Evolutionary conservation across 768 basidiomycete species (phyloP).

Genomic region (Ephemerocybe angulata): DNA sequence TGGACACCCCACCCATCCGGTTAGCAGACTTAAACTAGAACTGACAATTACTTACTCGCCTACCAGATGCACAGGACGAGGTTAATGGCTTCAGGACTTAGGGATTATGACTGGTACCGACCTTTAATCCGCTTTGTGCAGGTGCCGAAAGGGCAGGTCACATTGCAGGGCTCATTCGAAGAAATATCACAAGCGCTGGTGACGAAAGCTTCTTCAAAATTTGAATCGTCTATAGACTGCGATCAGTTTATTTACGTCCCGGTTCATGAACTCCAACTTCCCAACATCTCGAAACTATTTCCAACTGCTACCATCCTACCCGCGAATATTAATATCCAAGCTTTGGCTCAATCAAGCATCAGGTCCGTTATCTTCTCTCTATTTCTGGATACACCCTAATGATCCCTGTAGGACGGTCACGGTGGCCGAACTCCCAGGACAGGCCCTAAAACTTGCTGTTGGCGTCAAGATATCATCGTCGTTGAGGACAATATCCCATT

Average conservation of each 20-base stretch:
- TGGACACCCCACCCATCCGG: conserved; percentile 60
- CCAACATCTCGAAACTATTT: conserved; percentile 42
- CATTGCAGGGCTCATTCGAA: conserved; percentile 43
- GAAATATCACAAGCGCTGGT: conserved; percentile 29
- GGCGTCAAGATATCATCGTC: conserved; percentile 57
- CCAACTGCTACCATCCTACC: conserved; percentile 38
- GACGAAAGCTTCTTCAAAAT: conserved; percentile 30
- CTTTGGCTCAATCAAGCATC: conserved; percentile 51
- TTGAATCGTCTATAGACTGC: conserved; percentile 22
- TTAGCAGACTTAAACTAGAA: conserved; percentile 19
- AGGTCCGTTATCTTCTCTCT: conserved; percentile 30
- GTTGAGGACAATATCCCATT: conserved; percentile 57
- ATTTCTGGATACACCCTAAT: not conserved
- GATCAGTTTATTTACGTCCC: conserved; percentile 39
- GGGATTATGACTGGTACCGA: conserved; percentile 51
- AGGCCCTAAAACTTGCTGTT: conserved; percentile 50
- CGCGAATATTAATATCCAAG: conserved; percentile 37
- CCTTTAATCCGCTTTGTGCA: conserved; percentile 48
- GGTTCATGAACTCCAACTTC: conserved; percentile 50
- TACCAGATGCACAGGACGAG: conserved; percentile 55
- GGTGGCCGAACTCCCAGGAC: conserved; percentile 40
- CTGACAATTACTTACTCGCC: not conserved
- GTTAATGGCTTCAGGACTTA: conserved; percentile 30
- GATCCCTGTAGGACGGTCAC: conserved; percentile 40
- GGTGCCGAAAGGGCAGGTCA: conserved; percentile 35